These are phyloP conservation scores for Sisymbrium irio DNA, from an alignment of 345 rosid species.

Conservation along the genomic window DNA sequence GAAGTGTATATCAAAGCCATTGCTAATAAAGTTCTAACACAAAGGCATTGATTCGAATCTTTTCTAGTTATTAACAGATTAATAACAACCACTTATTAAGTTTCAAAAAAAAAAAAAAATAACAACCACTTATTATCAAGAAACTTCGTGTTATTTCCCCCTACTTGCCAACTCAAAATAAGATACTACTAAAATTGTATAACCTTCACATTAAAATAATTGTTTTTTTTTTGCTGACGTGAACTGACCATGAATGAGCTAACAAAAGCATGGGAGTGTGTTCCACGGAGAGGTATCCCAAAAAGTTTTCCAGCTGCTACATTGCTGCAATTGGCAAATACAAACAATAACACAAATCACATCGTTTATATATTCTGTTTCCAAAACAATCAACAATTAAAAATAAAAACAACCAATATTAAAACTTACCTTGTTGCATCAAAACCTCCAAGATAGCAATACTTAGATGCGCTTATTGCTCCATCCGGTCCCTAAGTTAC, in stretches of 20 bases:
- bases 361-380: background rate
- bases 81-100: background rate
- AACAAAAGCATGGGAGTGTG: constrained; percentile 99
- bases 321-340: background rate
- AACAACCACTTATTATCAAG: background rate
- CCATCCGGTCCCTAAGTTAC: constrained; percentile 89
- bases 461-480: constrained; percentile 86
- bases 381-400: background rate
- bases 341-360: background rate
- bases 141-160: background rate
- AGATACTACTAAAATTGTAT: background rate
- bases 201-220: background rate
- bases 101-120: background rate
- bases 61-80: background rate
- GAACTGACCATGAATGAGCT: constrained; percentile 91
- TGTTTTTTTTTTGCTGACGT: background rate
- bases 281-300: constrained; percentile 95
- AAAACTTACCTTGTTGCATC: constrained; percentile 59
- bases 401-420: background rate
- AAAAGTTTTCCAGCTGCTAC: constrained; percentile 80
- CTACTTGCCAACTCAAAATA: background rate
- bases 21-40: background rate
- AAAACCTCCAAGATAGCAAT: constrained; percentile 95
- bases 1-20: background rate
- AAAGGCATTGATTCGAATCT: background rate